Evolutionary conservation across 495 filamentous ascomycete species (phyloP), one percentile per base, ranked within the genome.

Genomic region (Penicillium ochrochloron): DNA sequence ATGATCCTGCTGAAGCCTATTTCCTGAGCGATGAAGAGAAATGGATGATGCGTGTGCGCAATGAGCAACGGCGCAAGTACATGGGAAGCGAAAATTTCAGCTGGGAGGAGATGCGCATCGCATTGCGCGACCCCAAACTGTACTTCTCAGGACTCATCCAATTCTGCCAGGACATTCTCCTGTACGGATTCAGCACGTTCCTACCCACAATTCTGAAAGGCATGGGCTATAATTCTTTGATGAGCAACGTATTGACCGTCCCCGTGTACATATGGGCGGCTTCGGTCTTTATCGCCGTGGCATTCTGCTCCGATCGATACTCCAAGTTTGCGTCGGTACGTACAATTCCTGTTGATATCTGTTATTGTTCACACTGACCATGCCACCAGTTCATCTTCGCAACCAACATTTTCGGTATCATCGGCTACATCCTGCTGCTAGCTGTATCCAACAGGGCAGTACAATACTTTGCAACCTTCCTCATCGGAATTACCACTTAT

Each of bases 151-250:
- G 75, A 27, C 66, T 76, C 23, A 80, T 78, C n/a, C 82, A 85
- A 56, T 86, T 87, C 67, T 78, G 80, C 27, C 75, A 79, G 70
- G 82, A 86, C 59, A 84, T 86, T 7, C 75, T 86, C 25, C 75
- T 87, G 8, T 86, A 86, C 57, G 85, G 86, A 35, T 86, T 86
- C 75, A 82, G 78, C 57, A 87, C 84, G 9, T 89, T 89, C 67
- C 61, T 88, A 25, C 86, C 86, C 2, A 81, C 82, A 1, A 87
- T 88, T 50, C 71, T 89, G 56, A 65, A 76, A 51, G 77, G 76
- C 12, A 78, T 88, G 64, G 84, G 82, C 0, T 85, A 85, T 61
- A 64, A 75, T 54, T 80, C 76, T 14, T 68, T 85, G 21, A 77
- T 83, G 64, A 75, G 76, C 57, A 80, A 83, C 53, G 76, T 80